Base-by-base conservation (phyloP, 495 filamentous ascomycete species). In the Filosporella fistucella region DNA sequence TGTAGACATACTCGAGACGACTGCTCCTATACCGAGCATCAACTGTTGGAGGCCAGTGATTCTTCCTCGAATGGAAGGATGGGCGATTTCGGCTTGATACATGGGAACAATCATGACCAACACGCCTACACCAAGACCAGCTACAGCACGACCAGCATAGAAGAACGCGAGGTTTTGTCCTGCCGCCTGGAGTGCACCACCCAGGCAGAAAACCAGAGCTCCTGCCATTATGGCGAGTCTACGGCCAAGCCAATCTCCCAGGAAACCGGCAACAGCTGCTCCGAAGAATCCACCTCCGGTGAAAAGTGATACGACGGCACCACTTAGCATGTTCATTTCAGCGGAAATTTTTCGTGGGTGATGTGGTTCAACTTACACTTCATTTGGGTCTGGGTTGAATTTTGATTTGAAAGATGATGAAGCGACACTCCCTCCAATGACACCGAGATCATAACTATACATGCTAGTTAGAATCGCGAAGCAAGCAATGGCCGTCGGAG, bases 31-130 rank as follows among this genome's bases (percentile, higher is more conserved):
- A 20, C 28, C 47, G 3, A 43, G 14, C 38, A 50, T 43, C 9
- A 50, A 37, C 10, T 50, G 49, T 21, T 51, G 49, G 12, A 51
- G 34, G 26, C 44, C 70, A 37, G 60, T 73, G 8, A 76, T 58
- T 45, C 67, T 66, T n/a, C 75, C 76, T 22, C 76, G 66, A 44
- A 78, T 71, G 20, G 72, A 64, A 54, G 73, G 76, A 9, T 75
- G 75, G 12, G 74, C 68, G 63, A 71, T 77, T 49, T 80, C 76
- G 5, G 71, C 68, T 40, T 51, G 49, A 21, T 51, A 51, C 11
- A 51, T 17, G 6, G 77, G 77, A 0, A 80, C 70, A 4, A 74
- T 70, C 1, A 78, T 74, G 0, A 72, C 74, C 1, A 70, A 67
- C 21, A 63, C 64, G 11, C 78, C 78, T 12, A 80, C 67, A 12